These are phyloP conservation scores for Alternaria consortialis DNA, from an alignment of 2,329 filamentous ascomycete genomes.

Conservation along the genomic window DNA sequence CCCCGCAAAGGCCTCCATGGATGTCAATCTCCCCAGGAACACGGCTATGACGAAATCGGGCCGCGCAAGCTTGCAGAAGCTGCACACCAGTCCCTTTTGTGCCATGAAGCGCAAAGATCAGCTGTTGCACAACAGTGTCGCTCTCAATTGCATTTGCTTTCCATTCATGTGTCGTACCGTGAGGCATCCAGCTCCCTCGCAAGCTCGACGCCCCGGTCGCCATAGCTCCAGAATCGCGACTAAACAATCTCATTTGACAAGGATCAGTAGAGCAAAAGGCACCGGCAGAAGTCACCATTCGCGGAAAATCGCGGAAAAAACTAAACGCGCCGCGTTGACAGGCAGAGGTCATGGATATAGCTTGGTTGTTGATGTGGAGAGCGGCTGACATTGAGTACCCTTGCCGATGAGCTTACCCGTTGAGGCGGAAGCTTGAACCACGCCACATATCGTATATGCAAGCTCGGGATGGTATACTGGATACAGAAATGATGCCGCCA, in stretches of 20 bases:
- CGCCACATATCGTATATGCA: slow-evolving; percentile 22
- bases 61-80: slow-evolving; percentile 11
- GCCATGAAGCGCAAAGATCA: background rate
- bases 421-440: slow-evolving; percentile 36
- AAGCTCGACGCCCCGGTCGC: slow-evolving; percentile 17
- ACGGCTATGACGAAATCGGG: slow-evolving; percentile 32
- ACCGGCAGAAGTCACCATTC: slow-evolving; percentile 26
- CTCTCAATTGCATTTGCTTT: slow-evolving; percentile 1
- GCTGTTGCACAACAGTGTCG: background rate
- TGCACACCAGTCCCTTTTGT: background rate
- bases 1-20: slow-evolving; percentile 33
- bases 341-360: slow-evolving; percentile 20
- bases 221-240: slow-evolving; percentile 11
- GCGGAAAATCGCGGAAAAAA: slow-evolving; percentile 38
- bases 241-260: slow-evolving; percentile 11
- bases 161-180: background rate
- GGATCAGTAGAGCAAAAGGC: slow-evolving; percentile 10
- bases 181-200: slow-evolving; percentile 3
- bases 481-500: slow-evolving; percentile 22
- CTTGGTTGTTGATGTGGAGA: slow-evolving; percentile 34
- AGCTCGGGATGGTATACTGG: slow-evolving; percentile 26
- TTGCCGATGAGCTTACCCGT: slow-evolving; percentile 22
- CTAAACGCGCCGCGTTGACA: slow-evolving; percentile 22
- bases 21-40: slow-evolving; percentile 36
- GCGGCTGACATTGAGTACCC: slow-evolving; percentile 34